Evolutionary conservation across 441 rosid genomes (phyloP), one percentile per base, ranked within the genome.

Genomic region (Heliophila coronopifolia): DNA sequence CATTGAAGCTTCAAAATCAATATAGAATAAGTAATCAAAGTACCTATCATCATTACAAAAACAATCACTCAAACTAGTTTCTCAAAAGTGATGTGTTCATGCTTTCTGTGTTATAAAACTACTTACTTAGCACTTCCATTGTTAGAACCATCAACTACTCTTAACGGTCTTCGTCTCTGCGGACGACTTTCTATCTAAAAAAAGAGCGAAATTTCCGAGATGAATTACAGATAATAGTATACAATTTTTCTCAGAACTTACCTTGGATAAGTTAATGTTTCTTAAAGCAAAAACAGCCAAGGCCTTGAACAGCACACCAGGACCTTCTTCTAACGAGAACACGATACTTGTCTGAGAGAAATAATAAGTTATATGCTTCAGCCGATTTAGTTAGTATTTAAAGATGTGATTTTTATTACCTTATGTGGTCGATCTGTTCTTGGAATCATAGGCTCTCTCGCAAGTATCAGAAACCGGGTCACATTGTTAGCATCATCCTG

Each of bases 371-470:
- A n/a, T n/a, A n/a, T n/a, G n/a, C n/a, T n/a, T n/a, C n/a, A n/a
- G n/a, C n/a, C n/a, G n/a, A n/a, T n/a, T n/a, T n/a, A n/a, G n/a
- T n/a, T n/a, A n/a, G n/a, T n/a, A n/a, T n/a, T n/a, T n/a, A n/a
- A n/a, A n/a, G n/a, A n/a, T n/a, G n/a, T n/a, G n/a, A 35, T 17
- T 43, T 22, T 41, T 41, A 54, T 61, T 62, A 93, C 99, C 99
- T 93, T 93, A 59, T 86, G 88, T 40, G 83, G 91, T 73, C 77
- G 73, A 59, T 77, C 77, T 0, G 72, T 84, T 63, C 86, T 86
- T 36, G 99, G 97, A 67, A 93, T 93, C 45, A 93, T 77, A n/a
- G 99, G 99, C 54, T 93, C 99, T 70, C 99, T 86, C 42, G 97
- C 97, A 38, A 89, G 83, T 79, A 86, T 89, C 56, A 89, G 73